Conservation (phyloP, 495 filamentous ascomycete genomes). For the Halenospora varia region DNA sequence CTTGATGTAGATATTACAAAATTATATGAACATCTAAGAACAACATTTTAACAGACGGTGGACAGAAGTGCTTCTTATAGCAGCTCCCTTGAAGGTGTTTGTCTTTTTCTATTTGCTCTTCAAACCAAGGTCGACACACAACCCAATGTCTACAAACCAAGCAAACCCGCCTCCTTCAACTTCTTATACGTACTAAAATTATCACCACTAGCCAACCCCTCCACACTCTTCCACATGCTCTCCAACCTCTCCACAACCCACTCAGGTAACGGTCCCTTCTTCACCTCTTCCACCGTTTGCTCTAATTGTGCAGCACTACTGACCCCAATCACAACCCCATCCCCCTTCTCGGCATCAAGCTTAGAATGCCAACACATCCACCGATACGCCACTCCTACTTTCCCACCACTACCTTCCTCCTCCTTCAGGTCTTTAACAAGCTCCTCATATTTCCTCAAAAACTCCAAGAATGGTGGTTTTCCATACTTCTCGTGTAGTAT, state of each 20-base stretch:
- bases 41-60: no score
- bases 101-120: no score
- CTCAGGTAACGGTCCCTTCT: conserved; percentile 45
- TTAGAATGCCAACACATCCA: conserved; percentile 51
- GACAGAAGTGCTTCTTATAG: no score
- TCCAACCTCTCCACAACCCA: conserved; percentile 42
- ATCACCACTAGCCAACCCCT: conserved; percentile 10
- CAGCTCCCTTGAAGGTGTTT: no score
- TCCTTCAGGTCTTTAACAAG: no score
- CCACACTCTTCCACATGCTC: conserved; percentile 41
- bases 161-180: background rate
- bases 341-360: conserved; percentile 42
- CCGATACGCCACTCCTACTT: conserved; percentile 49
- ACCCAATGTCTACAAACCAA: no score
- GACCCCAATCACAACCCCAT: conserved; percentile 50
- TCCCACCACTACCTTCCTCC: conserved; percentile 33
- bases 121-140: no score
- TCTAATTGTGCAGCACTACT: conserved; percentile 42
- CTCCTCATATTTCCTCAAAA: conserved; percentile 39
- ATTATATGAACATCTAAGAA: no score
- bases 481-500: conserved; percentile 41
- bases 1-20: no score
- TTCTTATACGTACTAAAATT: conserved; percentile 16
- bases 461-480: conserved; percentile 34
- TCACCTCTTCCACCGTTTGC: conserved; percentile 42